Evolutionary conservation across 495 filamentous ascomycete genomes (phyloP), one percentile per base, ranked within the genome.

Genomic region (Hypomontagnella monticulosa): DNA sequence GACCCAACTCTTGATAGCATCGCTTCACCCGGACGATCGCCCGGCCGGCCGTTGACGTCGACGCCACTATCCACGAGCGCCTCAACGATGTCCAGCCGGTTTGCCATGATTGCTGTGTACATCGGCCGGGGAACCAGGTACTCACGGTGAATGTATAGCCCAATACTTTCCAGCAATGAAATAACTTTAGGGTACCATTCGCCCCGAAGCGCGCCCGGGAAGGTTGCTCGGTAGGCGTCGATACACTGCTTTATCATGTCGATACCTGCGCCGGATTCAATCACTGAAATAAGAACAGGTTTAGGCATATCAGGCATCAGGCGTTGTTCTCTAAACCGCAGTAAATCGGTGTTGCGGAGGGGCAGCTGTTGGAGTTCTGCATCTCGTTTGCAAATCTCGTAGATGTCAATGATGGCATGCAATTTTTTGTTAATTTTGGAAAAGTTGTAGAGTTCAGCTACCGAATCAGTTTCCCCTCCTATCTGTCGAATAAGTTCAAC

Each of bases 61-160:
- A 54, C 42, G 4, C 55, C 62, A n/a, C 6, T 36, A 27, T 19
- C 33, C 1, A 42, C 0, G 11, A 65, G 62, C 7, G 41, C 34
- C 18, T 59, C 4, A 9, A 65, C 12, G 9, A 59, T 42, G 19
- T 65, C 62, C 15, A 54, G 19, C 4, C 62, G 38, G 4, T 48
- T 54, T 16, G 4, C n/a, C 4, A 10, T 41, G 3, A 15, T 12
- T 1, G 62, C 62, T 33, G 12, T 12, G 7, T 16, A 8, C 23
- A 54, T 34, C 12, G 61, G 61, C 10, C 47, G 33, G 36, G 44
- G 46, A 10, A 51, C n/a, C n/a, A n/a, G n/a, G n/a, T n/a, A n/a
- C n/a, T n/a, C n/a, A n/a, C n/a, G n/a, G n/a, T n/a, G n/a, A n/a
- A n/a, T n/a, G n/a, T n/a, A n/a, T n/a, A n/a, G n/a, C n/a, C n/a